Evolutionary conservation across 306 rosid species (phyloP), one percentile per base, ranked within the genome.

Genomic region (Sesbania bispinosa): DNA sequence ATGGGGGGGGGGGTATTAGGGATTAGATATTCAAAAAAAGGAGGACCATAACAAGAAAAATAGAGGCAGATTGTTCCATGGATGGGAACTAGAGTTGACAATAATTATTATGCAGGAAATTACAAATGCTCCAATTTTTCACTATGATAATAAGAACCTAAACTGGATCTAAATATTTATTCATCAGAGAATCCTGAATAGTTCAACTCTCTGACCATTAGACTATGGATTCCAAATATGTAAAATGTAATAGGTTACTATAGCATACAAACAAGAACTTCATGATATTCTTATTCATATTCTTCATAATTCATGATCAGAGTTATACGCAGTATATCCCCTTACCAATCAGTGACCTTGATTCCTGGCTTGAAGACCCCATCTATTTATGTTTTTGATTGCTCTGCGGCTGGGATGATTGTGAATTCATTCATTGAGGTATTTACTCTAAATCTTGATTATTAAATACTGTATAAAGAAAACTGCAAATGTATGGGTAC

Each of bases 301-400:
- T 69, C 62, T 59, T 33, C 18, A 41, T 72, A 2, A 1, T 39
- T 60, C 11, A 13, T 77, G 38, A 76, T 78, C 93, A 92, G 99
- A 95, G 99, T 74, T 95, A 95, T 82, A 92, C 99, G 2, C 99
- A 95, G 73, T 95, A 95, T 67, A 92, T 95, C 54, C 99, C 99
- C 51, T 81, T 95, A 79, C 96, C 96, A 65, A 84, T 92, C 61
- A 82, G 79, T 45, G 97, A 95, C 48, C 96, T 95, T 51, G 96
- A 95, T 79, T 95, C 97, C 62, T 95, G 99, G 99, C 77, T 68
- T 95, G 93, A 95, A 84, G 91, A 92, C 99, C 15, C 97, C 99
- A 64, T 95, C 99, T 19, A 95, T 95, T 73, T 95, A 95, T 75
- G 97, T 92, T 61, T 88, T 95, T 78, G 99, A 95, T 81, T 95